Percentiles rank a stretch among this genome's conserved stretches.
Evolutionary conservation across 2,329 filamentous ascomycete species (phyloP).

Genomic region (Talaromyces atroroseus): DNA sequence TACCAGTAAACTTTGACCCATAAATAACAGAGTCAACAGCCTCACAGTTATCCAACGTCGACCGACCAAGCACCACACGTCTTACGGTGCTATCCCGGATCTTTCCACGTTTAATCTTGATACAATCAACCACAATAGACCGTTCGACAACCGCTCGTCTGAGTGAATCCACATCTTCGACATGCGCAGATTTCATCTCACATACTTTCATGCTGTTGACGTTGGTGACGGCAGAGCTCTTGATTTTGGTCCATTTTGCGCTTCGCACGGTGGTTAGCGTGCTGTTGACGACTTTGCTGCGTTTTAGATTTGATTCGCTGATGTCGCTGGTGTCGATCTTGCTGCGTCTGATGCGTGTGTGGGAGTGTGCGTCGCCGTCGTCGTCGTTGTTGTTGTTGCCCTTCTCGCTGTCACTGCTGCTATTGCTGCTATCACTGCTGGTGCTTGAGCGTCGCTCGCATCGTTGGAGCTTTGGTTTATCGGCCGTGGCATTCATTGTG

Average conservation of each 20-base stretch:
- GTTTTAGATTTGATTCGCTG: background rate
- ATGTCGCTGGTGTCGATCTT: conserved; percentile 7
- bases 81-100: conserved; percentile 8
- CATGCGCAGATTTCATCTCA: background rate
- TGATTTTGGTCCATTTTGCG: conserved; percentile 10
- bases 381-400: background rate
- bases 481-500: background rate
- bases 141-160: conserved; percentile 6
- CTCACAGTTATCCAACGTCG: conserved; percentile 13
- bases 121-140: conserved; percentile 10
- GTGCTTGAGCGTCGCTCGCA: background rate
- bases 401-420: background rate
- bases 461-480: background rate
- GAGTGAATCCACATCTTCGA: background rate
- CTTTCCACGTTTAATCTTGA: conserved; percentile 3
- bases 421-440: background rate
- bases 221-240: conserved; percentile 3
- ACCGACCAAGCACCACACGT: conserved; percentile 1
- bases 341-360: conserved; percentile 4
- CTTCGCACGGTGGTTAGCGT: background rate
- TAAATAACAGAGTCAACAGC: conserved; percentile 15
- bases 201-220: conserved; percentile 6
- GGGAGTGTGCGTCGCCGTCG: background rate
- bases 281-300: background rate
- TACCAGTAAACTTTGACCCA: conserved; percentile 13